Evolutionary conservation across 2,329 filamentous ascomycete species (phyloP).

Genomic region (Colletotrichum gloeosporioides): DNA sequence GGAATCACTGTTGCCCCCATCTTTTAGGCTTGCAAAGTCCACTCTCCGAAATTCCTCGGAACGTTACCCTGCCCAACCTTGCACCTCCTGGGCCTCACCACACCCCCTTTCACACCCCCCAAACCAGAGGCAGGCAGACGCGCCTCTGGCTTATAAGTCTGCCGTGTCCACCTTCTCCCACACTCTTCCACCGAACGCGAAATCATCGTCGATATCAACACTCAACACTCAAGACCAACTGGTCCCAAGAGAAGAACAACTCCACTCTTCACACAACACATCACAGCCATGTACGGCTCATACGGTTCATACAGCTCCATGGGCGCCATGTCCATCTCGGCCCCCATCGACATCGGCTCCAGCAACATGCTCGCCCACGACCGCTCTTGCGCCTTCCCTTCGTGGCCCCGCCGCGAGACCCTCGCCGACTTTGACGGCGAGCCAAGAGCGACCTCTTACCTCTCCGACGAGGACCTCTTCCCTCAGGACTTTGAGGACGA

Average conservation of each 20-base stretch:
- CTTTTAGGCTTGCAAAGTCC: conserved; percentile 19
- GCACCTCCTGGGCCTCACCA: not conserved
- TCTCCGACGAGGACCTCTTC: conserved; percentile 70
- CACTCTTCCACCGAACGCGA: not conserved
- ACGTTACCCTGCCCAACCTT: conserved; percentile 15
- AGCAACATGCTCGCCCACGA: conserved; percentile 46
- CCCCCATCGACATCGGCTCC: conserved; percentile 52
- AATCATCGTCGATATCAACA: conserved; percentile 11
- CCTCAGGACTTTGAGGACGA: conserved; percentile 59
- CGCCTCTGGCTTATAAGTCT: conserved; percentile 21
- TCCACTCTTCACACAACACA: conserved; percentile 27
- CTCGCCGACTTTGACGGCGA: conserved; percentile 48
- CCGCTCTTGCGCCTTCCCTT: conserved; percentile 60
- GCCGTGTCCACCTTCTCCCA: conserved; percentile 18
- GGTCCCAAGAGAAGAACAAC: conserved; percentile 21
- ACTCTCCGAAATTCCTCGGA: conserved; percentile 20
- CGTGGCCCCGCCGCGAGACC: conserved; percentile 62
- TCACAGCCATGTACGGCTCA: conserved; percentile 52
- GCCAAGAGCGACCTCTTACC: conserved; percentile 56
- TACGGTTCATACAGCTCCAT: conserved; percentile 58
- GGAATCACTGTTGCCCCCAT: conserved; percentile 14
- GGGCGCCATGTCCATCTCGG: conserved; percentile 39
- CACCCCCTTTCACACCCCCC: conserved; percentile 8
- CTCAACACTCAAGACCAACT: not conserved
- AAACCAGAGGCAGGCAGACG: conserved; percentile 13